Evolutionary conservation across 495 filamentous ascomycete species (phyloP), one percentile per base, ranked within the genome.

Genomic region (Annulohypoxylon bovei): DNA sequence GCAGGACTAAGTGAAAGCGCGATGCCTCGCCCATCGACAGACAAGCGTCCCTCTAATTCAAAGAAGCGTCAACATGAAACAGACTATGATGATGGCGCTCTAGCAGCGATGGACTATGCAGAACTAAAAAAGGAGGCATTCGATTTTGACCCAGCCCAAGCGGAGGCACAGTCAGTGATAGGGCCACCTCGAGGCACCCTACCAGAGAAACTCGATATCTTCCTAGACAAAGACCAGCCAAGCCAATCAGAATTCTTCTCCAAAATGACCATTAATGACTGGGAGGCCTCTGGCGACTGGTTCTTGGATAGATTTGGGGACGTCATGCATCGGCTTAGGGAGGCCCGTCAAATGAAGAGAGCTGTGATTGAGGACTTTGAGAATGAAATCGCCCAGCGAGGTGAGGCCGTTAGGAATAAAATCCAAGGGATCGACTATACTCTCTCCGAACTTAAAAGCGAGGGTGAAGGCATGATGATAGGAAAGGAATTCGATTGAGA

Each of bases 241-340:
- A 83, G 86, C 16, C 90, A 92, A 62, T 80, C 81, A 50, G 77
- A 81, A 1, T 92, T 93, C 76, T 89, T 94, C 67, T 79, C 84
- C 8, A 84, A 83, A 4, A 81, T 97, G 73, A 74, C 86, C 2
- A 83, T 92, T 22, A 81, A 86, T 25, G 90, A 95, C 75, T 95
- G 93, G 91, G 93, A 97, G 75, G 84, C 90, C 50, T 88, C 90
- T 12, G 93, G 93, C 6, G 92, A 97, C 66, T 89, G 91, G 83
- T 87, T 97, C 40, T 79, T 95, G 12, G 87, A 88, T 3, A 86
- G 85, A 65, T 94, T 95, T 71, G 81, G 81, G 5, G 81, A 84
- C 6, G 76, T 94, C 16, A 81, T 94, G 66, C 75, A 80, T 16
- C 84, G 87, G 69, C 85, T 94, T 73, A 91, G 87, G 63, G 81